phyloP scores from a whole-genome alignment of 352 stramenopile genomes.

The Aphanomyces invadans region DNA sequence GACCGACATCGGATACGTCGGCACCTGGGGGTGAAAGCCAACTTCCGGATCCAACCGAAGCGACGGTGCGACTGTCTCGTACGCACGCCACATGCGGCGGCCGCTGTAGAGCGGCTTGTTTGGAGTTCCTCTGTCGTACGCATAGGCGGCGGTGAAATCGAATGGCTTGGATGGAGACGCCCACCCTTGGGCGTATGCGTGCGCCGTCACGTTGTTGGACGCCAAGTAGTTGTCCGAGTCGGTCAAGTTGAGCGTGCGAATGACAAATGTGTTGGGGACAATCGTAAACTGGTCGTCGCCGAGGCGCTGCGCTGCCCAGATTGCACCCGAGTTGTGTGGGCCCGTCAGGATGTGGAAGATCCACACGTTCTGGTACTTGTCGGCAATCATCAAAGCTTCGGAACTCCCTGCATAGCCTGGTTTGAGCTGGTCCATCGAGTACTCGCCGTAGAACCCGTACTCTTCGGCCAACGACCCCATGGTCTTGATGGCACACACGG shows the following conservation, averaged over 20 bases:
- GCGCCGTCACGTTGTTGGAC: conserved; percentile 72
- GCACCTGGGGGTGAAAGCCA: conserved; percentile 66
- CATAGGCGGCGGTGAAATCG: conserved; percentile 67
- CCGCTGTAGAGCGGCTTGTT: conserved; percentile 66
- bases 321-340: conserved; percentile 65
- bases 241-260: conserved; percentile 75
- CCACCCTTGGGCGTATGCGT: conserved; percentile 80
- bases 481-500: conserved; percentile 68
- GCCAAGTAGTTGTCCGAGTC: conserved; percentile 82
- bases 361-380: conserved; percentile 87
- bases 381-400: conserved; percentile 80
- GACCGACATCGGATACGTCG: conserved; percentile 84
- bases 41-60: conserved; percentile 60
- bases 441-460: conserved; percentile 91
- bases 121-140: conserved; percentile 45
- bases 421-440: conserved; percentile 46
- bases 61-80: conserved; percentile 70
- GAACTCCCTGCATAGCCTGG: conserved; percentile 57
- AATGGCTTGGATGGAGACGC: conserved; percentile 51
- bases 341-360: conserved; percentile 93
- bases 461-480: conserved; percentile 89
- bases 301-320: conserved; percentile 92
- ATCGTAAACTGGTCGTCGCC: conserved; percentile 81
- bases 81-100: conserved; percentile 85
- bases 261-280: conserved; percentile 90